Conservation (phyloP, 2,329 filamentous ascomycete species). For the Colletotrichum orbiculare region DNA sequence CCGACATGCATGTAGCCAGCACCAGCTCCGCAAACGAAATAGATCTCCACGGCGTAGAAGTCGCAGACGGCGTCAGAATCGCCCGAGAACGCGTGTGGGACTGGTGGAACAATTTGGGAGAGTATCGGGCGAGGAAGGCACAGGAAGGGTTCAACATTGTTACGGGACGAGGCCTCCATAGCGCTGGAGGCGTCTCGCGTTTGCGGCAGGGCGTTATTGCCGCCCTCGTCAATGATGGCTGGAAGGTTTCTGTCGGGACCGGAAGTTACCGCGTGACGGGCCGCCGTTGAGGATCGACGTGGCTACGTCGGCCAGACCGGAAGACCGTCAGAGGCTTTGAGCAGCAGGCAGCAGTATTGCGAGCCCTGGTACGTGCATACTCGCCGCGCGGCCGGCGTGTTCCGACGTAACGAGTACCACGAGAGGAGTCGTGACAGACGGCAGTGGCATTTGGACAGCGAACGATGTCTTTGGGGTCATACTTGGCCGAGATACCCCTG, state of each 20-base stretch:
- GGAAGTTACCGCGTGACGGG: conserved; percentile 80
- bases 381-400: background rate
- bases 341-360: conserved; percentile 24
- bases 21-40: conserved; percentile 72
- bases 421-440: too few relatives aligned
- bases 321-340: too few relatives aligned
- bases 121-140: conserved; percentile 64
- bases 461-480: too few relatives aligned
- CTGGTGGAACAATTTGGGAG: conserved; percentile 84
- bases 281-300: conserved; percentile 44
- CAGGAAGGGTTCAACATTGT: conserved; percentile 77
- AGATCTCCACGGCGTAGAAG: conserved; percentile 87
- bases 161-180: conserved; percentile 85
- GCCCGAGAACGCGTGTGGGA: conserved; percentile 71
- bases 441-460: background rate
- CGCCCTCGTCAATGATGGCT: conserved; percentile 80
- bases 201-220: conserved; percentile 84
- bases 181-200: conserved; percentile 77
- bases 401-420: too few relatives aligned
- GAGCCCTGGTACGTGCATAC: conserved; percentile 15
- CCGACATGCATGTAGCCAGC: conserved; percentile 74
- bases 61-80: conserved; percentile 84
- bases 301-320: too few relatives aligned
- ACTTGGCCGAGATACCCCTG: conserved; percentile 1
- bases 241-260: conserved; percentile 80